Base-by-base conservation (phyloP, 1,284 basidiomycete genomes). In the Mycosarcoma maydis region DNA sequence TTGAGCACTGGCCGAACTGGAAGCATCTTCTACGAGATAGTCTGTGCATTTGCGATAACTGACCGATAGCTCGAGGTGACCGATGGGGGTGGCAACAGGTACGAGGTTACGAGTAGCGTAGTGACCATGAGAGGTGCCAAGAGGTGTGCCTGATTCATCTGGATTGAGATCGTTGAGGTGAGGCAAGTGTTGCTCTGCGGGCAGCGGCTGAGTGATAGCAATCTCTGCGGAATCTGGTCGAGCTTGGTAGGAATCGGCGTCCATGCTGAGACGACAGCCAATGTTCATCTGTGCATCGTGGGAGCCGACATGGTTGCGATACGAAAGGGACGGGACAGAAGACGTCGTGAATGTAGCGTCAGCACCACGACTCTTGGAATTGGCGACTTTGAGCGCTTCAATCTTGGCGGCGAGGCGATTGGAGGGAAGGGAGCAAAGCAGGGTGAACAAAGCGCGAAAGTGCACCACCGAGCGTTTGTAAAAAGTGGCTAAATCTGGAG, bases 381-480 rank as follows among this genome's bases (percentile, higher is more conserved):
- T 19, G 8, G 33, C 41, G 2, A 44, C 37, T 22, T 50, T 54
- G 27, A 55, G 57, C 14, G 41, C 44, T 29, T 65, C 51, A 7
- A 81, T 42, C 17, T 57, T 62, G 16, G 76, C 45, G 11, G 67
- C 59, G 5, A 83, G 65, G 3, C 59, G 52, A 30, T 72, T 76
- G 0, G 76, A 51, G 0, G 82, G 82, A 13, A 83, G 49, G 0
- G 61, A 42, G 22, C 72, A 65, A 4, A 73, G 46, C 38, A 82
- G 62, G 4, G 75, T 68, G 61, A 72, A 82, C 0, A 82, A 68
- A 0, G 77, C 49, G 4, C 80, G 64, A 44, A 83, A 82, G 32
- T 82, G 77, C 9, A 77, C 51, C 42, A 82, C 80, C 34, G 80
- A 78, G 17, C 72, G 76, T 32, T 82, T 82, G 73, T 83, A 83